Evolutionary conservation across 2,329 filamentous ascomycete species (phyloP), one percentile per base, ranked within the genome.

Genomic region (Orbilia brochopaga): DNA sequence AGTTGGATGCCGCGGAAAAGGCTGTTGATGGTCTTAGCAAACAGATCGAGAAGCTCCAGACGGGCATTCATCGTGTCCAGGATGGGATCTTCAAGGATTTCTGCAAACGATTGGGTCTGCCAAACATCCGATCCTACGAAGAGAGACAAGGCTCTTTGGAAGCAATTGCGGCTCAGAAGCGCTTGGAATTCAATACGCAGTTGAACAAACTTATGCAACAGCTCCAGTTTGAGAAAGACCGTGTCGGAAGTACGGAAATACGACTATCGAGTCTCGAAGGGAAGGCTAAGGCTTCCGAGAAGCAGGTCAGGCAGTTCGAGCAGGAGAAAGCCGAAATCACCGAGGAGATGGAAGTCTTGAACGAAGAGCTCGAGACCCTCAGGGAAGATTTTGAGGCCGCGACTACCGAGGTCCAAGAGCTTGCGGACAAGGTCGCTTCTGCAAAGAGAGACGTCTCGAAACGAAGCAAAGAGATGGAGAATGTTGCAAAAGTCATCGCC

Each of bases 131-230:
- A 67, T 90, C 91, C 66, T 99, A 97, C 77, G 92, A 97, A 78
- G 89, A 89, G 24, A 92, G 95, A 75, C 94, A 97, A 80, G 93
- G 94, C 54, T 92, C 90, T 46, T 82, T 96, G 54, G 92, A 97
- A 79, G 91, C 96, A 79, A 91, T 97, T 78, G 90, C 90, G 50
- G 88, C 88, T 0, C 88, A 94, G 79, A 92, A 92, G 82, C 91
- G 91, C 74, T 87, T 90, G 59, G 88, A 92, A 75, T 97, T 96
- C 76, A 90, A 89, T 63, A 87, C 89, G 2, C 94, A 99, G 78
- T 85, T 84, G 75, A 86, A 83, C 70, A 83, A 82, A 58, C 82
- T 89, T 52, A 86, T 85, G 75, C 82, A 86, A 75, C 69, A 65
- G 37, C 80, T 88, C 55, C 83, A 81, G 72, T 88, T 87, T 73